These are phyloP conservation scores for Prunus kanzakura DNA, from an alignment of 306 rosid species.

Conservation along the genomic window DNA sequence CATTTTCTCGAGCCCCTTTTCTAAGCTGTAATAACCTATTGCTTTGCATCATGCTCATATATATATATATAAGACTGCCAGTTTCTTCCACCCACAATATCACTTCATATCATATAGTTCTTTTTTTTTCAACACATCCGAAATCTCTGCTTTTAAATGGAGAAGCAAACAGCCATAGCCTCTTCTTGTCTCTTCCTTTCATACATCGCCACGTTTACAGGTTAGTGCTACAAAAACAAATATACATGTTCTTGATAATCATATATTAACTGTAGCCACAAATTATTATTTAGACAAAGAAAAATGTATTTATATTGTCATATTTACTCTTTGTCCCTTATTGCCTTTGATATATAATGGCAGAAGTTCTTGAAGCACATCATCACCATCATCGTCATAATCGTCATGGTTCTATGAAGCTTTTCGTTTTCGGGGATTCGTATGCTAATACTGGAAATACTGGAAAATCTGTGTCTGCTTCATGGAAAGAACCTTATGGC, in stretches of 20 bases:
- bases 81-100: background rate
- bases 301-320: too few relatives aligned
- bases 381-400: too few relatives aligned
- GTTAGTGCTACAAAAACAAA: background rate
- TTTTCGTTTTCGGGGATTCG: slow-evolving; percentile 59
- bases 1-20: background rate
- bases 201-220: background rate
- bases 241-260: too few relatives aligned
- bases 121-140: background rate
- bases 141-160: background rate
- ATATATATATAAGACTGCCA: background rate
- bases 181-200: slow-evolving; percentile 8
- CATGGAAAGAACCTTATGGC: slow-evolving; percentile 43
- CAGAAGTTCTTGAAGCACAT: too few relatives aligned
- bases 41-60: too few relatives aligned
- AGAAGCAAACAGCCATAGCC: background rate
- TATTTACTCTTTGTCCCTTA: too few relatives aligned
- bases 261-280: too few relatives aligned
- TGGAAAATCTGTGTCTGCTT: background rate
- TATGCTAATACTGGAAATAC: slow-evolving; percentile 55
- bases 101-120: background rate
- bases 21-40: background rate
- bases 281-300: too few relatives aligned
- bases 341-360: too few relatives aligned
- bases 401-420: background rate